A percentile compares a stretch with the other conserved stretches of the same genome.
These are phyloP conservation scores for Fraxinus anomala DNA, from an alignment of 257 asterid species.

Conservation along the genomic window DNA sequence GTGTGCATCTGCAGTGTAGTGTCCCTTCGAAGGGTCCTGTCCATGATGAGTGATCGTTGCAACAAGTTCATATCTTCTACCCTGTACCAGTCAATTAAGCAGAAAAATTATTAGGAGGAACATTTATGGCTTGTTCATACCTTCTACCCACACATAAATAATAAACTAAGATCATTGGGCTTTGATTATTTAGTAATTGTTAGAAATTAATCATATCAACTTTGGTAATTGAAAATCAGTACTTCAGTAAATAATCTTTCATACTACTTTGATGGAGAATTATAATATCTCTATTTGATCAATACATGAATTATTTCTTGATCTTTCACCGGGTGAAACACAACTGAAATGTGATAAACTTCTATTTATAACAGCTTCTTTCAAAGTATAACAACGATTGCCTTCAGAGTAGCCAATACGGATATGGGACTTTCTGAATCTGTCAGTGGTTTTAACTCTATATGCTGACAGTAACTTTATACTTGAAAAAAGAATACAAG, in stretches of 20 bases:
- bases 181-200: neutral
- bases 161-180: too few species aligned
- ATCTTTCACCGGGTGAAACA: neutral
- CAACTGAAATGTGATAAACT: neutral
- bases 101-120: neutral
- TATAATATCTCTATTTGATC: neutral
- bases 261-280: neutral
- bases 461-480: neutral
- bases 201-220: neutral
- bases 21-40: conserved; percentile 74
- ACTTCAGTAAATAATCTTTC: neutral
- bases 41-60: conserved; percentile 87
- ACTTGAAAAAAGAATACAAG: neutral
- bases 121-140: neutral
- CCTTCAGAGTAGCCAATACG: neutral
- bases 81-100: conserved; percentile 35
- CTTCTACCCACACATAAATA: too few species aligned
- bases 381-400: neutral
- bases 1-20: conserved; percentile 82
- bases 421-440: neutral
- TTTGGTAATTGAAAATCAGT: neutral
- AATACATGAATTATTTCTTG: neutral
- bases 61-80: conserved; percentile 63
- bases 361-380: neutral
- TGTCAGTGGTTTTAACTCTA: neutral